Conservation (phyloP, 768 basidiomycete genomes). For the Cubamyces sp. region DNA sequence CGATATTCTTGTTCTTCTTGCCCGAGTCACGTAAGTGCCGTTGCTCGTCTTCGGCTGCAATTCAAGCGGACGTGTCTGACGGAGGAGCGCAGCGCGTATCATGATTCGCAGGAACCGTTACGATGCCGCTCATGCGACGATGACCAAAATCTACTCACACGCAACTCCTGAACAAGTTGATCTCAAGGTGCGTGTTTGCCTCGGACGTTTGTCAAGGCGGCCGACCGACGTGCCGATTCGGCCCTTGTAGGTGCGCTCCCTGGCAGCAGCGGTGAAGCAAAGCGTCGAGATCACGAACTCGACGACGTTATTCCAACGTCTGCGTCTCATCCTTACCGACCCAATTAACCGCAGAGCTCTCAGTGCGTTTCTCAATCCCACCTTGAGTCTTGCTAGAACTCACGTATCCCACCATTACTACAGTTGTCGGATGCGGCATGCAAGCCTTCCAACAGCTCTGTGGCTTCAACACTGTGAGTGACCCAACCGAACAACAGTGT, state of each 20-base stretch:
- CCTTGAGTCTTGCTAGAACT: no score
- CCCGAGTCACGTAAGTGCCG: conserved; percentile 74
- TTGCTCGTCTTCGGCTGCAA: no score
- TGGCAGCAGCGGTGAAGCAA: conserved; percentile 61
- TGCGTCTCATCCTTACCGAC: conserved; percentile 55
- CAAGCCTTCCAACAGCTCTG: conserved; percentile 85
- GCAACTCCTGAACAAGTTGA: conserved; percentile 69
- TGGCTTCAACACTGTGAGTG: conserved; percentile 79
- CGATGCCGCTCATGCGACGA: conserved; percentile 53
- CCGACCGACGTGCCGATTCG: not conserved
- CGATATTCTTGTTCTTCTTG: conserved; percentile 61
- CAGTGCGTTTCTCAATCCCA: conserved; percentile 46
- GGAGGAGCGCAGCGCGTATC: conserved; percentile 52
- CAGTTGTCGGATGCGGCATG: conserved; percentile 78
- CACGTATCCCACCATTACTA: no score
- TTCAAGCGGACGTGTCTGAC: not conserved
- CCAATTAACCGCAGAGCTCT: conserved; percentile 70
- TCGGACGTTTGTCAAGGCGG: not conserved
- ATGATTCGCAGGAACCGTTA: conserved; percentile 59
- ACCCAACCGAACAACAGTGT: no score
- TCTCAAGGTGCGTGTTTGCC: conserved; percentile 51
- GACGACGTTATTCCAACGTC: conserved; percentile 62
- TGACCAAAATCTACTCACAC: conserved; percentile 69
- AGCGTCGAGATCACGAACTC: conserved; percentile 64
- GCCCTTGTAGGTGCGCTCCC: conserved; percentile 51